Evolutionary conservation across 2,329 filamentous ascomycete genomes (phyloP), one percentile per base, ranked within the genome.

Genomic region (Exophiala mesophila): DNA sequence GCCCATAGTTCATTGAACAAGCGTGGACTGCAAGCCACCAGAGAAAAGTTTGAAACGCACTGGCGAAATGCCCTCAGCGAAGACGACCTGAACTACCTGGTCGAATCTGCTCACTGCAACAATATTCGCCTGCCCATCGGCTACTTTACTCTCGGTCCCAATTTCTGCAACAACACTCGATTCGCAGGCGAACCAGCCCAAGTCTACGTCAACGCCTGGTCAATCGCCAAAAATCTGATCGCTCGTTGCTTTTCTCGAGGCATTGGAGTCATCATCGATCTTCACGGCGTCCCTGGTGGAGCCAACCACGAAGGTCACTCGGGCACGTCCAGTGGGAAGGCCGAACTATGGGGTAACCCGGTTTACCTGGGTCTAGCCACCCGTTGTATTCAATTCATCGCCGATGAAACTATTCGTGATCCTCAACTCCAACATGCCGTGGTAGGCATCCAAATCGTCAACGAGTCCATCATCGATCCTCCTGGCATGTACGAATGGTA

Each of bases 71-170:
- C 71, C 4, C 58, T 78, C 20, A 67, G 65, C 7, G 70, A 77
- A 34, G 59, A 61, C 1, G 74, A 79, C 52, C 64, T 78, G 16
- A 59, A 66, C 12, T 80, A 73, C 70, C 63, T 81, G 17, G 63
- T 62, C 4, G 66, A 70, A 12, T 61, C 68, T 18, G 76, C 72
- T 2, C 71, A 69, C 38, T 76, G 74, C 52, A 80, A 74, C 3
- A 73, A 73, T 12, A 69, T 81, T 30, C 69, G 77, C n/a, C 57
- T 82, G 13, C 77, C 77, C 0, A 73, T 82, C 39, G 77, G 77
- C 3, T 79, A 77, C 58, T 81, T 72, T 55, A 74, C 71, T 3
- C 66, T 80, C 4, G 74, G 73, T 0, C 65, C 69, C 1, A 56
- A 63, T 1, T 78, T 72, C 53, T 74, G 71, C 45, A 53, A 61